Conservation (phyloP, 1,284 basidiomycete genomes). For the Trichosporon sp. region DNA sequence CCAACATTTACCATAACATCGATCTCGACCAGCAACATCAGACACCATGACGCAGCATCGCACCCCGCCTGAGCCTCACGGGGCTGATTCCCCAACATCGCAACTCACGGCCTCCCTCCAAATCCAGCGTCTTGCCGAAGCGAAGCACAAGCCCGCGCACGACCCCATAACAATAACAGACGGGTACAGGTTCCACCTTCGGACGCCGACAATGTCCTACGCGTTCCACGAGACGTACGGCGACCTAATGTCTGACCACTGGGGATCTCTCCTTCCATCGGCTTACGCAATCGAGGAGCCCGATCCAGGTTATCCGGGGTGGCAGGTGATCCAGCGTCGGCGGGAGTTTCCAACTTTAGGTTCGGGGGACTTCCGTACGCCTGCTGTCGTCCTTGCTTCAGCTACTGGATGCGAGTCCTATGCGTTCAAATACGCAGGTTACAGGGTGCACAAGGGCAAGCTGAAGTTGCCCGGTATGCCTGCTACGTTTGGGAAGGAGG, state of each 20-base stretch:
- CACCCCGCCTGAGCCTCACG: no score
- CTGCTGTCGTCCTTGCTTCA: constrained; percentile 22
- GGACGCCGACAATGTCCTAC: constrained; percentile 11
- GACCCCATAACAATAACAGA: background rate
- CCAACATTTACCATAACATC: no score
- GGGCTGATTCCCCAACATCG: no score
- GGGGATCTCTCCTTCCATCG: constrained; percentile 12
- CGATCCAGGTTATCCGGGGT: background rate
- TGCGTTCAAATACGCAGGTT: constrained; percentile 18
- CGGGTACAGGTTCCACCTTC: constrained; percentile 2
- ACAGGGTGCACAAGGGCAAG: constrained; percentile 23
- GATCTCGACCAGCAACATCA: no score
- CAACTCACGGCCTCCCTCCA: background rate
- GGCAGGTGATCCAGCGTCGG: constrained; percentile 5
- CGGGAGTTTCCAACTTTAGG: constrained; percentile 32
- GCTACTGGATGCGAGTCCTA: constrained; percentile 18
- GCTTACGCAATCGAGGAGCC: background rate
- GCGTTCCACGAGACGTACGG: constrained; percentile 21
- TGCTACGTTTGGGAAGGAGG: constrained; percentile 19
- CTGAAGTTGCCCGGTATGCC: constrained; percentile 21
- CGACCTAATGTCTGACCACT: constrained; percentile 31
- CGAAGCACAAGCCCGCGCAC: background rate
- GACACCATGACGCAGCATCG: no score
- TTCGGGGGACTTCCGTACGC: constrained; percentile 30
- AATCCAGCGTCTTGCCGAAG: background rate